A percentile compares a stretch with the other conserved stretches of the same genome.
Evolutionary conservation across 768 basidiomycete genomes (phyloP).

Genomic region (Phylloporus sp.): DNA sequence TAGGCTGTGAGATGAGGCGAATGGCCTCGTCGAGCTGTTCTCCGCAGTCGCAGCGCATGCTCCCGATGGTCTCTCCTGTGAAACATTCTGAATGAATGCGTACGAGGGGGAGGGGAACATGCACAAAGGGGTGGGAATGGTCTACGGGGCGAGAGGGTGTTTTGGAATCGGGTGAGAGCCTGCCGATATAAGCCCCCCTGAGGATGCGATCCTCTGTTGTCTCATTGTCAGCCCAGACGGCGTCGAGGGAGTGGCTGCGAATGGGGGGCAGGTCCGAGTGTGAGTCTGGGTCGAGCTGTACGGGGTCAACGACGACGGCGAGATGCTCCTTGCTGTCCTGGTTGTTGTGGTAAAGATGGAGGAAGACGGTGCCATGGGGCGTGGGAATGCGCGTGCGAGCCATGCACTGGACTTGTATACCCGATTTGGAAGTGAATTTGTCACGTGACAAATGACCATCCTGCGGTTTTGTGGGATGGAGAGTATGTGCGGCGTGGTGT

Average conservation of each 20-base stretch:
- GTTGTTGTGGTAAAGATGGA: conserved; percentile 94
- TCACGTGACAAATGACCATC: conserved; percentile 7
- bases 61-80: conserved; percentile 95
- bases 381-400: conserved; percentile 97
- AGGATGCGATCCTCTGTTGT: conserved; percentile 92
- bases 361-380: conserved; percentile 87
- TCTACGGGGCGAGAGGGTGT: conserved; percentile 38
- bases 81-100: conserved; percentile 98
- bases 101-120: conserved; percentile 74
- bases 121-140: conserved; percentile 8
- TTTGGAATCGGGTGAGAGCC: conserved; percentile 57
- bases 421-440: background rate
- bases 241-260: conserved; percentile 77
- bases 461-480: conserved; percentile 48
- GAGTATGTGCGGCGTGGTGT: conserved; percentile 83
- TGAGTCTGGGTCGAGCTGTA: conserved; percentile 60
- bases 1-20: conserved; percentile 75
- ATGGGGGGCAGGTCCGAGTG: conserved; percentile 52
- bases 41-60: conserved; percentile 98
- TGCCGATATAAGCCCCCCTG: conserved; percentile 90
- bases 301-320: conserved; percentile 90
- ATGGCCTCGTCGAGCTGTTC: conserved; percentile 99
- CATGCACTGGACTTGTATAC: conserved; percentile 83
- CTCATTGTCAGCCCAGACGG: conserved; percentile 79
- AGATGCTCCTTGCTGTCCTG: conserved; percentile 93